Percentiles rank a stretch among this genome's conserved stretches.
Conservation (phyloP, 140 eudicot species). For the Senecio squalidus region DNA sequence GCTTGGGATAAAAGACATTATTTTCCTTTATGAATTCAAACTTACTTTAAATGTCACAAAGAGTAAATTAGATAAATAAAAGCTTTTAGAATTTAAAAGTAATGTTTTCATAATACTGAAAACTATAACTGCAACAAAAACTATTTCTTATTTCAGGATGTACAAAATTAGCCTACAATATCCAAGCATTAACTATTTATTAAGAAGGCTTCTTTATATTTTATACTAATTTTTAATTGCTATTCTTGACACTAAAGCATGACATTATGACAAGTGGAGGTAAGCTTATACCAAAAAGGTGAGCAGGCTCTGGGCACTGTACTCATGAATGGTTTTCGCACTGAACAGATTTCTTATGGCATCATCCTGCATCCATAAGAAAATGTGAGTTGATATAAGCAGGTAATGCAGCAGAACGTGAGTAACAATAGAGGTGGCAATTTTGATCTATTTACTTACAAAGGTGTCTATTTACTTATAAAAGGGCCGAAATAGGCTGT, state of each 20-base stretch:
- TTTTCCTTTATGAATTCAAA: not conserved
- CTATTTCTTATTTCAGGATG: constrained; percentile 6
- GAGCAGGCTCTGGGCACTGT: constrained; percentile 87
- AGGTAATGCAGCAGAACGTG: not conserved
- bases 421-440: not conserved
- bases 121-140: not conserved
- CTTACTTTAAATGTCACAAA: constrained; percentile 1
- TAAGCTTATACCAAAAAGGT: constrained; percentile 71
- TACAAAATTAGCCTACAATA: not conserved
- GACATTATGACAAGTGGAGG: not conserved
- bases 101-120: not conserved
- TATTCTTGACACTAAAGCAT: not conserved
- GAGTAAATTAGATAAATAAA: not conserved
- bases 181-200: not conserved
- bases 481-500: too few species aligned
- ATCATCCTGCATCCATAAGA: constrained; percentile 73
- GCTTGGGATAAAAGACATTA: not conserved
- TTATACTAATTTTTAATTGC: not conserved
- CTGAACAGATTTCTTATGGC: constrained; percentile 97
- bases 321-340: constrained; percentile 94
- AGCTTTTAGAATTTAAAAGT: constrained; percentile 9
- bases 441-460: not conserved
- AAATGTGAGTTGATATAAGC: not conserved
- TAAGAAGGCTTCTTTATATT: not conserved
- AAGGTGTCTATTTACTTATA: not conserved